Base-by-base conservation (phyloP, 371 early-diverging fungal species). In the Apophysomyces sp. region DNA sequence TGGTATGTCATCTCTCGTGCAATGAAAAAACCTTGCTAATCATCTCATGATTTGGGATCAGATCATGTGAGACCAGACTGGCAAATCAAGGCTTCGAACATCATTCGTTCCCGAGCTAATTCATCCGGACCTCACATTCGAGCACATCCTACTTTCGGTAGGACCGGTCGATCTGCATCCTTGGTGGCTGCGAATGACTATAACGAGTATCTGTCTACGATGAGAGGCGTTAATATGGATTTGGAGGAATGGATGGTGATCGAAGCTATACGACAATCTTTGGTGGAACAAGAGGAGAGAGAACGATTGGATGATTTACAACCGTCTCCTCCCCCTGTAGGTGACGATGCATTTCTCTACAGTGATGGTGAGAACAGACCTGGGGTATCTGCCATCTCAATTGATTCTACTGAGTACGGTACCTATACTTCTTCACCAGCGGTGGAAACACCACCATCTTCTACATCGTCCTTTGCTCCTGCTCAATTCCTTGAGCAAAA, bases 191-290 rank as follows among this genome's bases (percentile, higher is more conserved):
- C 49, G 8, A 55, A 55, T 27, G 84, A 84, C 29, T 84, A 86
- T 53, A 15, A 9, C 9, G 44, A 44, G 9, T 86, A 85, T 37
- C 44, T 84, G 9, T 44, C 24, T 7, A n/a, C 68, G 11, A 82
- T 89, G 85, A 72, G 64, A 62, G 80, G 63, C 61, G 84, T 85
- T 81, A 89, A 80, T 51, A 83, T 74, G 30, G 90, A 92, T 59
- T 57, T 93, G 28, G 93, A 93, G 53, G 93, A 93, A 64, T 60
- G 90, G 60, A 83, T 93, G 91, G 67, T 92, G 2, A 85, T 90
- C 81, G 92, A 92, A 67, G 93, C 92, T 0, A 87, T 93, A 36
- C 71, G 92, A 30, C 76, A 71, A 53, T 85, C 84, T 57, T 64
- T 89, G 41, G 69, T 77, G 54, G 87, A 84, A 58, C 73, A 77